phyloP scores from a whole-genome alignment of 2,329 filamentous ascomycete genomes.

The Herpomyces periplanetae region DNA sequence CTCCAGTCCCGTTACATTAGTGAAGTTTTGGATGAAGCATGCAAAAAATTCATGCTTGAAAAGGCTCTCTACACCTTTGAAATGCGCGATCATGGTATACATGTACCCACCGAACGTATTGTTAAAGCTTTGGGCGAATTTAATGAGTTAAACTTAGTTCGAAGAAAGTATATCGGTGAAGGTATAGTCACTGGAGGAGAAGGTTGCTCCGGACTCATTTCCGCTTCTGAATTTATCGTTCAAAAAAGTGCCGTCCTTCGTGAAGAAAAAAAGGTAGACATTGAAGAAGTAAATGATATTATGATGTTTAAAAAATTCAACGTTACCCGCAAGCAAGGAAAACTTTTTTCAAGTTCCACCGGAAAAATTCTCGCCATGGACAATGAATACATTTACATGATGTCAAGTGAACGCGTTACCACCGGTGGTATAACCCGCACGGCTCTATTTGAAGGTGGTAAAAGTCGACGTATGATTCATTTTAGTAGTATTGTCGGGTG shows the following conservation, averaged over 20 bases:
- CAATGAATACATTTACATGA: constrained; percentile 52
- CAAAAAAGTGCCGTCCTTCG: constrained; percentile 21
- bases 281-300: constrained; percentile 10
- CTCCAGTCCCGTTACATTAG: constrained; percentile 50
- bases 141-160: constrained; percentile 30
- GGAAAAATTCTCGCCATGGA: constrained; percentile 41
- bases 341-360: constrained; percentile 35
- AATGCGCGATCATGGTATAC: constrained; percentile 27
- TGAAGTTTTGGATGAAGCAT: constrained; percentile 38
- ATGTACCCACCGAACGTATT: constrained; percentile 34
- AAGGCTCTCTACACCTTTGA: constrained; percentile 43
- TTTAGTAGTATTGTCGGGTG: constrained; percentile 47
- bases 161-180: constrained; percentile 33
- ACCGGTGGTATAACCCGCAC: constrained; percentile 13
- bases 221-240: constrained; percentile 27
- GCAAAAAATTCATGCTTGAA: constrained; percentile 34
- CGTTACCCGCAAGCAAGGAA: constrained; percentile 43
- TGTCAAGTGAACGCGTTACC: constrained; percentile 14
- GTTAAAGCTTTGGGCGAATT: constrained; percentile 38
- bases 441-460: constrained; percentile 18
- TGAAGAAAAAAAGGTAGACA: constrained; percentile 11
- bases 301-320: constrained; percentile 27
- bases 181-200: too few relatives aligned
- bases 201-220: constrained; percentile 21
- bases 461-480: constrained; percentile 40